Conservation (phyloP, 352 stramenopile genomes). For the Lagenidium sp. region DNA sequence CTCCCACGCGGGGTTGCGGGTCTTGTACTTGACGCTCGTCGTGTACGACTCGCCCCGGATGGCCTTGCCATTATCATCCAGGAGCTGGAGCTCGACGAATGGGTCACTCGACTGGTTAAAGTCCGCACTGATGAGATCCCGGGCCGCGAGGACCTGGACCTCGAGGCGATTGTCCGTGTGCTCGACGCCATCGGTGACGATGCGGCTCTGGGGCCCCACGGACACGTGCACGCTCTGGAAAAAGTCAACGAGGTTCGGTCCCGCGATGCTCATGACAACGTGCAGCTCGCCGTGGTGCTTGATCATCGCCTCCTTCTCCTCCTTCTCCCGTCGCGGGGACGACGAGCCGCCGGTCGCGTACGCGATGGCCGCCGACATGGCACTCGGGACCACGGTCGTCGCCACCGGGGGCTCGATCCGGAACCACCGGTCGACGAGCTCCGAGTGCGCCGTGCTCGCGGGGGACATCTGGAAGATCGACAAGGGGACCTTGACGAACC, state of each 20-base stretch:
- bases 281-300: constrained; percentile 48
- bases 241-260: constrained; percentile 57
- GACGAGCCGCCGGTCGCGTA: constrained; percentile 9
- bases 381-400: background rate
- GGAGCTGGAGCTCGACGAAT: constrained; percentile 46
- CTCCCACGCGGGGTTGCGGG: constrained; percentile 43
- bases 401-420: constrained; percentile 35
- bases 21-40: constrained; percentile 46
- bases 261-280: constrained; percentile 51
- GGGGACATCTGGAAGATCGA: constrained; percentile 56
- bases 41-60: constrained; percentile 41
- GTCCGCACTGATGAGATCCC: constrained; percentile 39
- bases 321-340: constrained; percentile 14
- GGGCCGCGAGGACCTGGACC: constrained; percentile 39
- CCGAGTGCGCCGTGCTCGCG: constrained; percentile 42
- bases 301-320: constrained; percentile 31
- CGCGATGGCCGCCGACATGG: constrained; percentile 1
- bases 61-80: constrained; percentile 38
- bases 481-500: constrained; percentile 45
- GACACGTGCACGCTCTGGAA: constrained; percentile 33
- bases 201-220: constrained; percentile 24
- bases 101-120: constrained; percentile 57
- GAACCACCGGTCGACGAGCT: constrained; percentile 59
- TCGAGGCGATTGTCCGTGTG: constrained; percentile 69
- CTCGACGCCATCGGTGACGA: constrained; percentile 33